Conservation (phyloP, 179 eudicot genomes). For the Heliamphora pulchella region DNA sequence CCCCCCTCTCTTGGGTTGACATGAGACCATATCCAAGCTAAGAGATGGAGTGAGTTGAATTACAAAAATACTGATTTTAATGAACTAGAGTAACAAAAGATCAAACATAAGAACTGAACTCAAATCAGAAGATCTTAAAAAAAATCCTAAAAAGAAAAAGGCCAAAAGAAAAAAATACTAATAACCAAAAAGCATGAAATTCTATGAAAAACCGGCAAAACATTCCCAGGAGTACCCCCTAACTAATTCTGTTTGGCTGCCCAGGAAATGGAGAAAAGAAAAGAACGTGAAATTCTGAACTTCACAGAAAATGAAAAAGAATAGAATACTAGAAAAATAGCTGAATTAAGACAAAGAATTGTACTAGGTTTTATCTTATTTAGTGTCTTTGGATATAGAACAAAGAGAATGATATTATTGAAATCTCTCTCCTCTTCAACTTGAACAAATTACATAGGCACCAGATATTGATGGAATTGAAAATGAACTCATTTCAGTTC, state of each 20-base stretch:
- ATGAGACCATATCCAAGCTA: background rate
- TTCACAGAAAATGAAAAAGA: background rate
- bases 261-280: background rate
- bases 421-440: background rate
- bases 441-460: background rate
- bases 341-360: background rate
- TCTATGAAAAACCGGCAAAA: background rate
- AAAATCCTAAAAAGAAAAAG: background rate
- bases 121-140: background rate
- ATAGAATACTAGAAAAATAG: background rate
- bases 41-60: background rate
- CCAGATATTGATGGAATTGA: background rate
- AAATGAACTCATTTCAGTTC: background rate
- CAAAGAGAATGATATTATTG: background rate
- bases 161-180: background rate
- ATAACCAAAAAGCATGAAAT: background rate
- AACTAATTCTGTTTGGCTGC: background rate
- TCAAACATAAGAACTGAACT: background rate
- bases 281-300: background rate
- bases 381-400: background rate
- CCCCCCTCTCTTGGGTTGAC: background rate
- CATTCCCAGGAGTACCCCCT: background rate
- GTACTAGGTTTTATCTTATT: background rate
- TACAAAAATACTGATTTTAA: background rate
- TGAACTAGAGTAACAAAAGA: background rate